Conservation (phyloP, 2,329 filamentous ascomycete species). For the Pseudogymnoascus pannorum region DNA sequence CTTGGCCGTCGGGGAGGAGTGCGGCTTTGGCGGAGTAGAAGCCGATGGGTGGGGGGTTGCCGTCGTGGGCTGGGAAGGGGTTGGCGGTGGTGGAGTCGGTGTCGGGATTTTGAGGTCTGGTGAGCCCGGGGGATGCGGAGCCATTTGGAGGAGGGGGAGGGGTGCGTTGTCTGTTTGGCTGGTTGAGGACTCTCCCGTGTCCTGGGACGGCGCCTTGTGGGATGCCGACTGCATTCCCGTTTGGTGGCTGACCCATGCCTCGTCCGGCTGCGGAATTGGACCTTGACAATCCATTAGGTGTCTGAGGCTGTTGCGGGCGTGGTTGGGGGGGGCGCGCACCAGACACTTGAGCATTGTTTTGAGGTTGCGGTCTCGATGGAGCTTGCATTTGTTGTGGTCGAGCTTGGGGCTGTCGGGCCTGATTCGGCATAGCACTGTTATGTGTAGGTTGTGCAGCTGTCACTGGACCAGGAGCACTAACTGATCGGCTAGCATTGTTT, state of each 20-base stretch:
- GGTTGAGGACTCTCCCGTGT: constrained; percentile 22
- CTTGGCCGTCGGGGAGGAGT: constrained; percentile 40
- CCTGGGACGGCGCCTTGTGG: constrained; percentile 14
- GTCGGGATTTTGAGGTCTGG: constrained; percentile 9
- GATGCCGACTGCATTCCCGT: constrained; percentile 7
- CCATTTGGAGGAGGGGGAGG: constrained; percentile 20
- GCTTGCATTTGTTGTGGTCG: constrained; percentile 22
- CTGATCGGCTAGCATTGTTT: constrained; percentile 16
- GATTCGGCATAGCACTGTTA: constrained; percentile 19
- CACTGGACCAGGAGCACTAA: constrained; percentile 13
- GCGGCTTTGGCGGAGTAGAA: constrained; percentile 67
- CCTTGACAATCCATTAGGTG: constrained; percentile 25
- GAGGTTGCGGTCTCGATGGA: constrained; percentile 23
- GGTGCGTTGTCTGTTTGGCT: constrained; percentile 21
- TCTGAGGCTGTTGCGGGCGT: constrained; percentile 23
- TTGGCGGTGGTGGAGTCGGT: constrained; percentile 13
- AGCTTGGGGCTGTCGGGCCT: constrained; percentile 24
- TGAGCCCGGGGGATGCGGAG: constrained; percentile 21
- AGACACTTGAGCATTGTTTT: constrained; percentile 12
- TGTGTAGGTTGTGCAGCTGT: constrained; percentile 6
- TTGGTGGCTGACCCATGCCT: constrained; percentile 11
- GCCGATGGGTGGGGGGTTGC: constrained; percentile 29
- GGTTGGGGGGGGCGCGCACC: not conserved
- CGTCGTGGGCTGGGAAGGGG: constrained; percentile 19
- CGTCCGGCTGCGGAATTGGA: constrained; percentile 18